Conservation (phyloP, 768 basidiomycete species). For the Pisolithus sp. region DNA sequence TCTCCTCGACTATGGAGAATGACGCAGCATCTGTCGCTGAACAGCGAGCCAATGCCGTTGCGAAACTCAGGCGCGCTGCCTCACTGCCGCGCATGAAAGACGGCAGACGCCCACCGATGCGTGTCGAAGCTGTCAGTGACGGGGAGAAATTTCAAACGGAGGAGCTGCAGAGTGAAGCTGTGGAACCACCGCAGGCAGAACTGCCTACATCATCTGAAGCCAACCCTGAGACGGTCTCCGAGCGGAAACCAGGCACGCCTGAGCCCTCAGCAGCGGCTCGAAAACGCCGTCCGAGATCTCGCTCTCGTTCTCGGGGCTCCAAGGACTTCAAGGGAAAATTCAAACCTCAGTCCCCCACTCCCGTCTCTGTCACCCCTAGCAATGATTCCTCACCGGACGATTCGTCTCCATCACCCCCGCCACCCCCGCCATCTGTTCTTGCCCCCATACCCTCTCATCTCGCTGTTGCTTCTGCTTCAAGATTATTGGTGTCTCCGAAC, state of each 20-base stretch:
- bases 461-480: constrained; percentile 38
- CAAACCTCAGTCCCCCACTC: constrained; percentile 41
- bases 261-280: constrained; percentile 37
- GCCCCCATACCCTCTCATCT: constrained; percentile 55
- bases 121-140: constrained; percentile 75
- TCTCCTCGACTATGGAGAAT: constrained; percentile 22
- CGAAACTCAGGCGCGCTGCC: constrained; percentile 86
- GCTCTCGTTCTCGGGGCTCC: constrained; percentile 53
- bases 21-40: constrained; percentile 50
- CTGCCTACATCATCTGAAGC: constrained; percentile 12
- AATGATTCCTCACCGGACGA: constrained; percentile 72
- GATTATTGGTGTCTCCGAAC: constrained; percentile 37
- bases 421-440: constrained; percentile 28
- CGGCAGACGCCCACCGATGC: constrained; percentile 83
- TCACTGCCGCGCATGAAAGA: constrained; percentile 90
- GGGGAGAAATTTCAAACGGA: constrained; percentile 54
- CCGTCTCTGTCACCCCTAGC: constrained; percentile 39
- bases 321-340: constrained; percentile 65
- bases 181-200: constrained; percentile 6
- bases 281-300: constrained; percentile 69
- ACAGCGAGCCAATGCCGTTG: constrained; percentile 82
- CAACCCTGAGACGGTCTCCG: background rate
- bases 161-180: constrained; percentile 24
- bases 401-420: constrained; percentile 27
- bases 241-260: constrained; percentile 28